Conservation (phyloP, 306 rosid species). For the Hippophae rhamnoides region DNA sequence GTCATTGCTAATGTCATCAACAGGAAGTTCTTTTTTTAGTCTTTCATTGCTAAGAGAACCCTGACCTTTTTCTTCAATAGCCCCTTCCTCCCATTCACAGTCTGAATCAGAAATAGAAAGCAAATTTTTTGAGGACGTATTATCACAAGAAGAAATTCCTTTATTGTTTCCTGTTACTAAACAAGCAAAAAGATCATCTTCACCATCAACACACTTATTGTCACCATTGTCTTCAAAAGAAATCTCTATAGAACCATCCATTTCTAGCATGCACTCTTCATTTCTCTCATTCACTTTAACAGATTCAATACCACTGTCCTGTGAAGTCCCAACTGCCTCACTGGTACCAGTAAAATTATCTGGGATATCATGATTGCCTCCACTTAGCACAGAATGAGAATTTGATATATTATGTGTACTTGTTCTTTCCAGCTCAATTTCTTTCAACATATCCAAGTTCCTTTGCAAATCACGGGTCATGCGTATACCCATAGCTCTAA, state of each 20-base stretch:
- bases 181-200: slow-evolving; percentile 60
- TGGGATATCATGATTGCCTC: slow-evolving; percentile 10
- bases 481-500: slow-evolving; percentile 85
- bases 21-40: slow-evolving; percentile 17
- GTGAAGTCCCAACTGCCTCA: slow-evolving; percentile 22
- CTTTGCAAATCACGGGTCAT: slow-evolving; percentile 94
- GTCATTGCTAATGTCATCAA: slow-evolving; percentile 34
- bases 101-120: slow-evolving; percentile 43
- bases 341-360: slow-evolving; percentile 27
- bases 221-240: slow-evolving; percentile 46
- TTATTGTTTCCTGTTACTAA: slow-evolving; percentile 56
- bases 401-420: slow-evolving; percentile 21
- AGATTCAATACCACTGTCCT: slow-evolving; percentile 24
- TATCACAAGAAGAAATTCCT: slow-evolving; percentile 24
- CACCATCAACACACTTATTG: slow-evolving; percentile 36
- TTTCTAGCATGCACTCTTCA: slow-evolving; percentile 24
- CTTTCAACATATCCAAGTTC: slow-evolving; percentile 93
- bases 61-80: slow-evolving; percentile 26
- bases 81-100: slow-evolving; percentile 67
- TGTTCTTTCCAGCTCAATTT: slow-evolving; percentile 56
- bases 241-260: slow-evolving; percentile 49
- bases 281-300: slow-evolving; percentile 26
- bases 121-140: slow-evolving; percentile 21
- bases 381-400: slow-evolving; percentile 16
- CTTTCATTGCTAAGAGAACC: slow-evolving; percentile 20